Evolutionary conservation across 2,329 filamentous ascomycete species (phyloP).

Genomic region (Monosporascus sp.): DNA sequence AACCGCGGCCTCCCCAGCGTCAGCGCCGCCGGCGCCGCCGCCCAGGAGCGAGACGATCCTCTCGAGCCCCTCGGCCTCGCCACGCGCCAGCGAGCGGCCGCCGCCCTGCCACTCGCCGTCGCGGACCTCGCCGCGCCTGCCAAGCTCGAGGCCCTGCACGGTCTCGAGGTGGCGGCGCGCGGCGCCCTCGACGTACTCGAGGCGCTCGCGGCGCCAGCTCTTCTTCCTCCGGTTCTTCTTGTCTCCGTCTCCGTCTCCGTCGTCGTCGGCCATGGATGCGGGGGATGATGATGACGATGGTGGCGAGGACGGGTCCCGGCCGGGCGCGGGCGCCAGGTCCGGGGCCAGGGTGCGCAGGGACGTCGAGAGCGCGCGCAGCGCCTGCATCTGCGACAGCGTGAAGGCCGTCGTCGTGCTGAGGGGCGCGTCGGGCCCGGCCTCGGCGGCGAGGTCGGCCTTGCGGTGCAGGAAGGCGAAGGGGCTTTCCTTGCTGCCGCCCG

Average conservation of each 20-base stretch:
- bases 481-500: constrained; percentile 8
- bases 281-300: neutral
- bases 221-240: constrained; percentile 30
- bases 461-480: constrained; percentile 55
- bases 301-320: neutral
- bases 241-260: constrained; percentile 27
- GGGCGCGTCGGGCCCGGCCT: constrained; percentile 47
- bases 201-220: constrained; percentile 63
- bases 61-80: constrained; percentile 55
- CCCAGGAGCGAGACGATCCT: constrained; percentile 41
- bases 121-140: constrained; percentile 53
- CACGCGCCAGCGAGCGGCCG: constrained; percentile 41
- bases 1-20: neutral
- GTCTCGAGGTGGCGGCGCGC: constrained; percentile 71
- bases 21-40: constrained; percentile 14
- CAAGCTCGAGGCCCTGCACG: constrained; percentile 61
- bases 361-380: constrained; percentile 61
- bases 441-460: constrained; percentile 42
- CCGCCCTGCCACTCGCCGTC: constrained; percentile 60
- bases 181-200: constrained; percentile 78
- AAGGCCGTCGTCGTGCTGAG: constrained; percentile 71
- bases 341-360: constrained; percentile 61
- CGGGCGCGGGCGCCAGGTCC: constrained; percentile 39
- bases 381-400: constrained; percentile 75
- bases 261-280: constrained; percentile 15